Conservation (phyloP, 768 basidiomycete genomes). For the Calocybe cyanea region DNA sequence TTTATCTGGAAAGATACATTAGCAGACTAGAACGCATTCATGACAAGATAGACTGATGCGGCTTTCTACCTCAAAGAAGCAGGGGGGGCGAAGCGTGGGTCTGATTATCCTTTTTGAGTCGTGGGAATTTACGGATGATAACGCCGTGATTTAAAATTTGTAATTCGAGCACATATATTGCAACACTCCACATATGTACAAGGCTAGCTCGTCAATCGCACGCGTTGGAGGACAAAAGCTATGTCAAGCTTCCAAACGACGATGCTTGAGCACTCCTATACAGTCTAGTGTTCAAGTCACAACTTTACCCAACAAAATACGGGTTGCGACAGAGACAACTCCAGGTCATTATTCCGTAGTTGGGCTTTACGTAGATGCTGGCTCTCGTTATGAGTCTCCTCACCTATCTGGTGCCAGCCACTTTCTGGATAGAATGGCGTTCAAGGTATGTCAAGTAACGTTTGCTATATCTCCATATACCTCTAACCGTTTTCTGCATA, state of each 20-base stretch:
- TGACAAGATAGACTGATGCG: too few relatives aligned
- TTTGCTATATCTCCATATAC: slow-evolving; percentile 4
- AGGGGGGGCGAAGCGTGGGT: slow-evolving; percentile 14
- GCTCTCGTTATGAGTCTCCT: slow-evolving; percentile 81
- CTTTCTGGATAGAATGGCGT: slow-evolving; percentile 93
- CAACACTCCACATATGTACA: too few relatives aligned
- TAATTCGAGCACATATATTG: too few relatives aligned
- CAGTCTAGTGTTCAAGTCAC: slow-evolving; percentile 57
- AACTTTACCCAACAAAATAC: slow-evolving; percentile 85
- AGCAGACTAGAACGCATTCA: too few relatives aligned
- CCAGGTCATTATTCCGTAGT: slow-evolving; percentile 94
- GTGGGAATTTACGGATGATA: not conserved
- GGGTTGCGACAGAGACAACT: slow-evolving; percentile 86
- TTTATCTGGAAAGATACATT: too few relatives aligned
- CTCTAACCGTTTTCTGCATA: slow-evolving; percentile 30
- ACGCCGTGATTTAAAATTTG: slow-evolving; percentile 3
- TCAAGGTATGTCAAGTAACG: slow-evolving; percentile 74
- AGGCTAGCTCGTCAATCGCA: slow-evolving; percentile 32
- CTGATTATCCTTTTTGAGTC: not conserved
- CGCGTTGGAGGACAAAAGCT: too few relatives aligned
- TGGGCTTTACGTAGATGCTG: slow-evolving; percentile 92
- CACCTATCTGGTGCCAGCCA: slow-evolving; percentile 79
- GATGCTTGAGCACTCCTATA: slow-evolving; percentile 14
- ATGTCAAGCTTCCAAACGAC: slow-evolving; percentile 4
- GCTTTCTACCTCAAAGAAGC: too few relatives aligned